Evolutionary conservation across 192 early-diverging fungal species (phyloP), one percentile per base, ranked within the genome.

Genomic region (Linnemannia zychae): DNA sequence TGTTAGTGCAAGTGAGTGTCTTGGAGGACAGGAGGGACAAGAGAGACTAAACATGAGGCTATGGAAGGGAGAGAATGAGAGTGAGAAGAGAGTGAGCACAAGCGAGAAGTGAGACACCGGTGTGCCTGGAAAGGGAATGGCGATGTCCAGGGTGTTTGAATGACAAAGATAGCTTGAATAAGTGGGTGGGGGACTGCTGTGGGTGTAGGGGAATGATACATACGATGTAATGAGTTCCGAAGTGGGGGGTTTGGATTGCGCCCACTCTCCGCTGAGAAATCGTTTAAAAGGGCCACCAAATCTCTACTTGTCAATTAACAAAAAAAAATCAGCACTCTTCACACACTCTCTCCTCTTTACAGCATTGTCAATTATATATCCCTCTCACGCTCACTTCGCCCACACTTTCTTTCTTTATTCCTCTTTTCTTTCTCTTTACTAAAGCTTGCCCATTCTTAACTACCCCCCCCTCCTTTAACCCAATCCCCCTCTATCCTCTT

Each of bases 41-140:
- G 12, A 63, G 24, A 60, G 12, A 63, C 15, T 31, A 24, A 28
- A 31, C 12, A 31, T 33, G 52, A 31, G 28, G 57, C 11, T 12
- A 63, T 49, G 48, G 9, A 17, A 15, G 6, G 2, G 33, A 22
- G 15, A 71, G 7, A 20, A 15, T 24, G 44, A 44, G 40, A 40
- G 46, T 3, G 31, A 71, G 37, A 33, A 18, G 24, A 71, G 11
- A 44, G 15, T 15, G 36, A 65, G 60, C 31, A 63, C 22, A 63
- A 31, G n/a, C 2, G 1, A 36, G 18, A 13, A 63, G 28, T 63
- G 68, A 70, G 34, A 71, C 38, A 71, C 38, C 37, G 69, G 44
- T 71, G 69, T 47, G 24, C 44, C 38, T 40, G 70, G 46, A 47
- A 47, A 47, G 31, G 69, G 69, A 40, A 71, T 71, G 69, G 46